Conservation (phyloP, 495 filamentous ascomycete genomes). For the Bryoglossum gracile region DNA sequence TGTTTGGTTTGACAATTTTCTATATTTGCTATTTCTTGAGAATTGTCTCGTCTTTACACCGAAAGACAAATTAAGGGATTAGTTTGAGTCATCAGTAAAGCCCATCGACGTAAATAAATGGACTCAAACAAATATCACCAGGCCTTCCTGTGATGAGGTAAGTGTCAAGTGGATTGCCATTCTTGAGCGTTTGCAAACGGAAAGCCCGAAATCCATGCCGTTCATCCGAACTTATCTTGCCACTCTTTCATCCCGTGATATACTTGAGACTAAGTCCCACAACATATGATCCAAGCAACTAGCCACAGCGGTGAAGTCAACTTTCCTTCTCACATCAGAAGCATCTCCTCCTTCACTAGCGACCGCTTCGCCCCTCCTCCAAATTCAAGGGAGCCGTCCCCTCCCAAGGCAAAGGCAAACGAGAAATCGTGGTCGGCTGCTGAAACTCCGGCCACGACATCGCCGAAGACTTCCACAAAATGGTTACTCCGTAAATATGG, state of each 20-base stretch:
- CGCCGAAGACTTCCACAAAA: constrained; percentile 75
- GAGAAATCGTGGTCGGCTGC: constrained; percentile 68
- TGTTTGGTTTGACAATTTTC: constrained; percentile 59
- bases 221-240: constrained; percentile 44
- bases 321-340: constrained; percentile 38
- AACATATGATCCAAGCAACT: constrained; percentile 57
- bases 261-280: no score
- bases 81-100: constrained; percentile 60
- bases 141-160: constrained; percentile 41
- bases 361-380: constrained; percentile 56
- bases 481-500: constrained; percentile 76
- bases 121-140: constrained; percentile 39
- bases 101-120: constrained; percentile 62
- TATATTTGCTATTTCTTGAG: constrained; percentile 56
- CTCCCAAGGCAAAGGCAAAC: constrained; percentile 42
- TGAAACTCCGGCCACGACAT: constrained; percentile 83
- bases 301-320: constrained; percentile 60
- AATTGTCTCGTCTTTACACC: constrained; percentile 58
- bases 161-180: constrained; percentile 49
- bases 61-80: constrained; percentile 67
- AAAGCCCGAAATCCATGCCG: constrained; percentile 41
- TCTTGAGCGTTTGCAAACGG: constrained; percentile 41
- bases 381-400: constrained; percentile 48
- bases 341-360: constrained; percentile 49
- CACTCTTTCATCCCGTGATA: no score